Conservation (phyloP, 2,329 filamentous ascomycete species). For the Plenodomus biglobosus region DNA sequence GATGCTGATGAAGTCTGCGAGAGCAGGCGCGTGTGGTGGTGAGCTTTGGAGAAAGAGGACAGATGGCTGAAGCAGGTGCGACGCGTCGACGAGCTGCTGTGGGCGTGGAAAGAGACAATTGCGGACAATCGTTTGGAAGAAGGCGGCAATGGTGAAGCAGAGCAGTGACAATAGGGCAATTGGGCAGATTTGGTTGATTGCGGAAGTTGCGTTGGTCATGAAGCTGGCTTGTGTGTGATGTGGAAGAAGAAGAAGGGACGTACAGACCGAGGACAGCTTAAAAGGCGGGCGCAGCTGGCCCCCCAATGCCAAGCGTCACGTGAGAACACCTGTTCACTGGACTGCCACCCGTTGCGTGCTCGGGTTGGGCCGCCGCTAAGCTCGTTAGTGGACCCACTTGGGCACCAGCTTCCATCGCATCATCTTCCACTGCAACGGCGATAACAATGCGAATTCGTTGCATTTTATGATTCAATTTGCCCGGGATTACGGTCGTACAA, state of each 20-base stretch:
- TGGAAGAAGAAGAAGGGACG: background rate
- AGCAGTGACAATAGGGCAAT: slow-evolving; percentile 11
- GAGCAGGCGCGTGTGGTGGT: slow-evolving; percentile 2
- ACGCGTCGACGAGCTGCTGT: slow-evolving; percentile 14
- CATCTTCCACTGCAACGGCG: no score
- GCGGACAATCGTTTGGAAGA: slow-evolving; percentile 9
- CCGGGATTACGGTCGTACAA: no score
- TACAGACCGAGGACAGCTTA: slow-evolving; percentile 2
- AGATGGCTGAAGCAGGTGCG: slow-evolving; percentile 7
- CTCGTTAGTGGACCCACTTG: no score
- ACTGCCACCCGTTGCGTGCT: no score
- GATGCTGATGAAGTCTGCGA: background rate
- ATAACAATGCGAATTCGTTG: no score
- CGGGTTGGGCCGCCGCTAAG: no score
- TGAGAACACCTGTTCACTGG: background rate
- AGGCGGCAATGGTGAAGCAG: slow-evolving; percentile 2
- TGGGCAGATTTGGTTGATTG: slow-evolving; percentile 4
- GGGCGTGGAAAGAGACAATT: slow-evolving; percentile 2
- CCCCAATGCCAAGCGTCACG: background rate
- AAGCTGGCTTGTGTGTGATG: slow-evolving; percentile 9
- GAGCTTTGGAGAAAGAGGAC: background rate
- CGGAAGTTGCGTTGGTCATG: background rate
- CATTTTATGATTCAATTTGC: no score
- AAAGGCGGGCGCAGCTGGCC: background rate
- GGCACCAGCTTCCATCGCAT: no score